Evolutionary conservation across 805 yeast species (phyloP), one percentile per base, ranked within the genome.

Genomic region (Debaryomyces castellii): DNA sequence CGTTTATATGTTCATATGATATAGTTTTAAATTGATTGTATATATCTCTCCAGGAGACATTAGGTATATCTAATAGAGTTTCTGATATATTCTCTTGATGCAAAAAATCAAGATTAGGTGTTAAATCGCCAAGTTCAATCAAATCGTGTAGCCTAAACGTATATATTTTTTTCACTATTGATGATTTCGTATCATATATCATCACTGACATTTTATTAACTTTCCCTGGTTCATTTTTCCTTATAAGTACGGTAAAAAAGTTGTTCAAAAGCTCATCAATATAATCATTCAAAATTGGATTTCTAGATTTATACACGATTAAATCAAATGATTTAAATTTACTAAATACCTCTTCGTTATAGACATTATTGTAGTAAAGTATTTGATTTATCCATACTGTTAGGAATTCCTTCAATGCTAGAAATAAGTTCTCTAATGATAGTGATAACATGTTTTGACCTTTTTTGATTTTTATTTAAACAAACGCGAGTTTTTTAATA

Each of bases 371-470:
- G 41, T 75, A 63, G 57, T 77, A 83, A 40, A 84, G 60, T 1
- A 84, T 67, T 35, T 80, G 80, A 48, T 83, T 84, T 8, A 79
- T 55, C 65, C 77, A 72, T 1, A 76, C 78, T 2, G 68, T 63
- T 10, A 83, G 48, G 42, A 81, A 75, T 54, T 81, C 85, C 23
- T 75, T 62, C 5, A 82, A 45, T 5, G 71, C 54, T 2, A 62
- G 47, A 5, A 73, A 42, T 6, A 74, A 53, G 27, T 55, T 58
- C 32, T 61, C 62, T 17, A 66, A 39, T n/a, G 67, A 56, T 30
- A 66, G 43, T 9, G 48, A 45, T 23, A 46, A 28, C 42, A 43
- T 43, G 39, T n/a, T 30, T 25, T 36, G n/a, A n/a, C 6, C 10
- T 21, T 8, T 3, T n/a, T n/a, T 18, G 8, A 22, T 18, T 18